A percentile compares a stretch with the other conserved stretches of the same genome.
These are phyloP conservation scores for Litchi chinensis DNA, from an alignment of 345 rosid species.

Conservation along the genomic window DNA sequence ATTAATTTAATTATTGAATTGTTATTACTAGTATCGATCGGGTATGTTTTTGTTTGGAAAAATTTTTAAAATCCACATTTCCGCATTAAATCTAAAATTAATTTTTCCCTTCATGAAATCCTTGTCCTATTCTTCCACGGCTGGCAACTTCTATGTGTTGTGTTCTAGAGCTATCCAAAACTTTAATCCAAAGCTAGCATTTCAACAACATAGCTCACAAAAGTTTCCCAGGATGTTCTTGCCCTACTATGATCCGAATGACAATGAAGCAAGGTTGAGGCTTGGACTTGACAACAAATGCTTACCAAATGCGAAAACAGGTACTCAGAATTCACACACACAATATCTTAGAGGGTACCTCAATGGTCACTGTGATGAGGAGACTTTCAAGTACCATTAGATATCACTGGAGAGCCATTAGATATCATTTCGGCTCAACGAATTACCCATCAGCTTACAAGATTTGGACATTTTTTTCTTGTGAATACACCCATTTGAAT, in stretches of 20 bases:
- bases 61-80: too few relatives aligned
- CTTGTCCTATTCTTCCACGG: conserved; percentile 18
- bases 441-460: conserved; percentile 88
- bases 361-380: conserved; percentile 43
- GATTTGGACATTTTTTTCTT: conserved; percentile 32
- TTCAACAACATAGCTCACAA: neutral
- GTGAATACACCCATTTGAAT: neutral
- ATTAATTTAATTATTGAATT: too few relatives aligned
- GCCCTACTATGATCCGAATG: conserved; percentile 72
- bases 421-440: conserved; percentile 69
- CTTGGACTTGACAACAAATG: conserved; percentile 70
- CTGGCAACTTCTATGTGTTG: conserved; percentile 15
- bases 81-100: too few relatives aligned
- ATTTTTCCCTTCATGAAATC: too few relatives aligned
- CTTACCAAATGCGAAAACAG: conserved; percentile 52
- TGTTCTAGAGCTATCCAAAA: conserved; percentile 29
- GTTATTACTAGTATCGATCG: too few relatives aligned
- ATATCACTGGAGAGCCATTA: conserved; percentile 71
- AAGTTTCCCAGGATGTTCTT: conserved; percentile 43
- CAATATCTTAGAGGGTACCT: conserved; percentile 65
- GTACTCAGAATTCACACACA: conserved; percentile 58
- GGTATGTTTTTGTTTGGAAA: too few relatives aligned
- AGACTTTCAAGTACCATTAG: conserved; percentile 60
- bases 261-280: conserved; percentile 66
- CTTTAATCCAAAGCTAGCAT: conserved; percentile 10